Evolutionary conservation across 2,329 filamentous ascomycete genomes (phyloP), one percentile per base, ranked within the genome.

Genomic region (Diaporthe vexans): DNA sequence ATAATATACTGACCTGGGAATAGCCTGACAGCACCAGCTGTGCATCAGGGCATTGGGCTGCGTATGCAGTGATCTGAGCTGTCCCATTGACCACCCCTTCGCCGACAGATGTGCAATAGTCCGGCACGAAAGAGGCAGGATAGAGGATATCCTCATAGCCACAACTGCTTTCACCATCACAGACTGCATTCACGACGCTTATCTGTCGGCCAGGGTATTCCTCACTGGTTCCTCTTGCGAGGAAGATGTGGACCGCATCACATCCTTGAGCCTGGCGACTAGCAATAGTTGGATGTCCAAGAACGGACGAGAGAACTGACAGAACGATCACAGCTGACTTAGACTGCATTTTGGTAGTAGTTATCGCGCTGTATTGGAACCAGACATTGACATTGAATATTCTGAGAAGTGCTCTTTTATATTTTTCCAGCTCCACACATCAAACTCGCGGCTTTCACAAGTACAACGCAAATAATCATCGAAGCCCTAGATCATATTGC

Each of bases 71-170:
- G 51, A 75, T 63, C 51, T 75, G 74, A 37, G 65, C 37, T n/a
- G 71, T 73, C 24, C 71, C 74, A n/a, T 71, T 67, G n/a, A 33
- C 52, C 8, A 73, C 71, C 1, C 74, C 71, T 5, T 54, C 63
- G 19, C 65, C 71, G 24, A 70, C 71, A 21, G 74, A 73, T 19
- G 58, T 52, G 51, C 74, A 75, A 35, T 75, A 75, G 15, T 73
- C 71, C n/a, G 74, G 71, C 5, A 59, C 10, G 13, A 65, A 48
- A 13, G 63, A 37, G 56, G 71, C 67, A 24, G 71, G 71, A 33
- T 73, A 73, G 19, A 59, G 10, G 15, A 75, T 71, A 17, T 75
- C 71, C 40, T 75, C 71, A 40, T 75, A 75, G 7, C 57, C 65
- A n/a, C 74, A 75, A 17, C 70, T 72, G 57, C 46, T 52, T 7